Conservation (phyloP, 306 rosid species). For the Citrullus mucosospermus region DNA sequence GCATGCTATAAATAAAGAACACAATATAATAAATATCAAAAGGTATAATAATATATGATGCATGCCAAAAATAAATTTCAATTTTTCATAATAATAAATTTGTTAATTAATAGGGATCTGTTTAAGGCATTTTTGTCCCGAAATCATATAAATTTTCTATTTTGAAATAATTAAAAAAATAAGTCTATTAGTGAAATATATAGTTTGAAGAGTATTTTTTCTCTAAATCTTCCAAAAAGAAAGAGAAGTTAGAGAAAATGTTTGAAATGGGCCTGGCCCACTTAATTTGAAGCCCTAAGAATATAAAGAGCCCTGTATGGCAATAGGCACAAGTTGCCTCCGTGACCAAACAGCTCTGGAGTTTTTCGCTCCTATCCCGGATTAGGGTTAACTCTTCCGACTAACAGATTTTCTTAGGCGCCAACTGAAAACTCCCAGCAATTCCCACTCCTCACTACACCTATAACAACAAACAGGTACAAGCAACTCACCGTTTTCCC, state of each 20-base stretch:
- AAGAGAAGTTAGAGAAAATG: neutral
- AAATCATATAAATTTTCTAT: too few species aligned
- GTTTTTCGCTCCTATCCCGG: constrained; percentile 35
- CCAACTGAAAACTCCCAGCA: constrained; percentile 22
- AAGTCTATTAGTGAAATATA: too few species aligned
- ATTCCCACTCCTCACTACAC: neutral
- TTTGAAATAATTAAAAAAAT: too few species aligned
- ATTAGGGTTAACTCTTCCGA: constrained; percentile 41
- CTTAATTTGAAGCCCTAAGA: neutral
- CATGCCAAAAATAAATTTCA: too few species aligned
- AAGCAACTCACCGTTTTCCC: constrained; percentile 12
- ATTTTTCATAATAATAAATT: too few species aligned
- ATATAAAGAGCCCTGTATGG: neutral
- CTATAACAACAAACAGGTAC: constrained; percentile 11
- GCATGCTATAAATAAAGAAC: too few species aligned
- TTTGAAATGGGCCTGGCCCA: constrained; percentile 8
- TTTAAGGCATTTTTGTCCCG: too few species aligned
- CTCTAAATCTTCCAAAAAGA: too few species aligned
- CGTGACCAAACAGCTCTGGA: constrained; percentile 27
- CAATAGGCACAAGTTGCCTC: constrained; percentile 10
- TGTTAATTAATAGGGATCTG: too few species aligned
- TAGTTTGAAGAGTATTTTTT: too few species aligned
- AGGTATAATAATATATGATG: too few species aligned
- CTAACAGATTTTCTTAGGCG: constrained; percentile 20
- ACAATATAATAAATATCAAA: too few species aligned